Evolutionary conservation across 768 basidiomycete genomes (phyloP), one percentile per base, ranked within the genome.

Genomic region (Hemileccinum rubropunctum): DNA sequence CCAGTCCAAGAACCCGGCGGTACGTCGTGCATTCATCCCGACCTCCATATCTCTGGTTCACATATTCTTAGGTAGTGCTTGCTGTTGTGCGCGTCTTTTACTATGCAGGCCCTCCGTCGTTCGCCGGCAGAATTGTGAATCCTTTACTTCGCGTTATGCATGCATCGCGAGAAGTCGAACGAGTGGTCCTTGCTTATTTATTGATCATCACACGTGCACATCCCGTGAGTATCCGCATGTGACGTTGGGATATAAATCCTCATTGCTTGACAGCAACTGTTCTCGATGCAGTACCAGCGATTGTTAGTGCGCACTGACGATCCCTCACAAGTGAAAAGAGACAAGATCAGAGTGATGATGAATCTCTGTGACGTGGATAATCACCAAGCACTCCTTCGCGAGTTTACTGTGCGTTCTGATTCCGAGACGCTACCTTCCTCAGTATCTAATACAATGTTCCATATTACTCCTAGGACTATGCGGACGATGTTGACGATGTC

Each of bases 1-100:
- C 54, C 86, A 88, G 60, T 92, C 88, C 45, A 76, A 84, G 48
- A 98, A 97, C 67, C 84, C 94, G 13, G 90, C 94, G 5, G 92
- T 95, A 56, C 58, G 84, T 67, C 21, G 11, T 14, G 11, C 33
- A 20, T 33, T 12, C 35, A 34, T 44, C 8, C 23, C 23, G n/a
- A 6, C 17, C 37, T 14, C 13, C 9, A 10, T 30, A 20, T 27
- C 6, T 13, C 20, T 28, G 48, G 17, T 49, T 52, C 42, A 46
- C 28, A 15, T 48, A 23, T 47, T 11, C 14, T 45, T 42, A 93
- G 91, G 92, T 95, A 28, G 84, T 94, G 0, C 68, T 95, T 41
- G 88, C 88, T 17, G 88, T 78, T 0, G 75, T 82, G 3, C 83
- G 84, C 7, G 75, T 84, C 7, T 81, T 90, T 53, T 92, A 86